Evolutionary conservation across 1,139 yeast genomes (phyloP).

Genomic region (Pichia sp.): DNA sequence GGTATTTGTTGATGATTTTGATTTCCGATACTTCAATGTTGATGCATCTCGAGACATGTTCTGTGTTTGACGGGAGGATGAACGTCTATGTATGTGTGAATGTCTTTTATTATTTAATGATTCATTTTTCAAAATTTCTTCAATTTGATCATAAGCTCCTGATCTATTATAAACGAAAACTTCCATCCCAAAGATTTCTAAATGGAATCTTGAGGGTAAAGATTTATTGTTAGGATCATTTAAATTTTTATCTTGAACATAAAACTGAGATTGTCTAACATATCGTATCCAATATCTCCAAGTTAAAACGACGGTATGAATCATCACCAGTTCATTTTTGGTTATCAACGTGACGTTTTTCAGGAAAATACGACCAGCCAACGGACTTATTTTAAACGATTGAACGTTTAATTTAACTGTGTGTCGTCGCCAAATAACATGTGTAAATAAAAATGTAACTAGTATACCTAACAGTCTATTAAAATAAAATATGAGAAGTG

Average conservation of each 20-base stretch:
- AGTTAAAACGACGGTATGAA: slow-evolving; percentile 66
- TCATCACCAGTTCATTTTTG: slow-evolving; percentile 61
- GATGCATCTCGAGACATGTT: no score
- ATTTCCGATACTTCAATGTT: slow-evolving; percentile 1
- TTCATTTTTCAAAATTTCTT: slow-evolving; percentile 30
- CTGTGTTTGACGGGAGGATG: no score
- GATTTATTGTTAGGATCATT: slow-evolving; percentile 36
- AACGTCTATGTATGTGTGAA: neutral
- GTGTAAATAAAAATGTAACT: slow-evolving; percentile 44
- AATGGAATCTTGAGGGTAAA: slow-evolving; percentile 53
- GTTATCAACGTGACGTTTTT: slow-evolving; percentile 69
- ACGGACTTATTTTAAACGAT: slow-evolving; percentile 63
- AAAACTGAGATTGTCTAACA: slow-evolving; percentile 43
- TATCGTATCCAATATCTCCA: slow-evolving; percentile 85
- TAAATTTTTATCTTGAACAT: slow-evolving; percentile 22
- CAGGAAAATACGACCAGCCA: slow-evolving; percentile 79
- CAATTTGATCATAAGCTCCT: slow-evolving; percentile 64
- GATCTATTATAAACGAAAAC: slow-evolving; percentile 75
- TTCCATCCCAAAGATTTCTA: slow-evolving; percentile 73
- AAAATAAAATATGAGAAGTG: slow-evolving; percentile 69
- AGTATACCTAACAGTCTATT: slow-evolving; percentile 66
- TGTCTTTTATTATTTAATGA: no score
- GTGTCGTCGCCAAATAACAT: slow-evolving; percentile 57
- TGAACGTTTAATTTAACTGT: slow-evolving; percentile 59
- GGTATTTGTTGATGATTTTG: neutral